These are phyloP conservation scores for Termitomyces sp. DNA, from an alignment of 768 basidiomycete species.

Conservation along the genomic window DNA sequence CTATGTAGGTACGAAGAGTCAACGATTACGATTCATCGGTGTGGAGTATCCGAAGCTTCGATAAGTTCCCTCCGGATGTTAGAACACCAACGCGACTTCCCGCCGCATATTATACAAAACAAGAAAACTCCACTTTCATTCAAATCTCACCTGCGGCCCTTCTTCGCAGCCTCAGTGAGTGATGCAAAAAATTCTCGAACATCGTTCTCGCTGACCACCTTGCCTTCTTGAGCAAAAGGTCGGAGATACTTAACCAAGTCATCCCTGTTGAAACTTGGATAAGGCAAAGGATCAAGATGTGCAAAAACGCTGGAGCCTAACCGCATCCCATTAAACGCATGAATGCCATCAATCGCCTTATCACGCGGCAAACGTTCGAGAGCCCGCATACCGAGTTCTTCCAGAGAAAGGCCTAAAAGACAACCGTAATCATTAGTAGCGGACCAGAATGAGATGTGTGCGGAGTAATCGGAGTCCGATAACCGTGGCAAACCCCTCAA, in stretches of 20 bases:
- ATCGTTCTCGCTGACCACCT: conserved; percentile 68
- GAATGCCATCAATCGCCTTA: conserved; percentile 76
- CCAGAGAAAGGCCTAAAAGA: conserved; percentile 62
- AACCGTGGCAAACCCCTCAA: not conserved
- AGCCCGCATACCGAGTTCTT: conserved; percentile 81
- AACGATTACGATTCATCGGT: not conserved
- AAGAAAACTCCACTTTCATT: not conserved
- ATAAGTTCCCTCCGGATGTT: not conserved
- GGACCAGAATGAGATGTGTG: conserved; percentile 3
- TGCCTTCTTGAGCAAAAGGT: conserved; percentile 75
- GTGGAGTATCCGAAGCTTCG: not conserved
- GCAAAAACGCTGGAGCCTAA: conserved; percentile 24
- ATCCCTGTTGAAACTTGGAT: conserved; percentile 41
- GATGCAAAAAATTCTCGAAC: conserved; percentile 63
- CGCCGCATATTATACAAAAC: not conserved
- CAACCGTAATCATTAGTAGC: conserved; percentile 5
- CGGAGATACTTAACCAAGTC: conserved; percentile 65
- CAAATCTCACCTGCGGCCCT: conserved; percentile 10
- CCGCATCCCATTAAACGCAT: conserved; percentile 83
- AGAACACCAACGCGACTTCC: not conserved
- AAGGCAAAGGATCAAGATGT: conserved; percentile 3
- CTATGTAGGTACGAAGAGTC: not conserved
- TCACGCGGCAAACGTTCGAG: conserved; percentile 71
- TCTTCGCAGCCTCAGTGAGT: conserved; percentile 33
- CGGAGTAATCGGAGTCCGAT: conserved; percentile 10